Percentiles rank a stretch among this genome's conserved stretches.
These are phyloP conservation scores for Sungouiozyma ichnusensis DNA, from an alignment of 805 yeast genomes.

Conservation along the genomic window DNA sequence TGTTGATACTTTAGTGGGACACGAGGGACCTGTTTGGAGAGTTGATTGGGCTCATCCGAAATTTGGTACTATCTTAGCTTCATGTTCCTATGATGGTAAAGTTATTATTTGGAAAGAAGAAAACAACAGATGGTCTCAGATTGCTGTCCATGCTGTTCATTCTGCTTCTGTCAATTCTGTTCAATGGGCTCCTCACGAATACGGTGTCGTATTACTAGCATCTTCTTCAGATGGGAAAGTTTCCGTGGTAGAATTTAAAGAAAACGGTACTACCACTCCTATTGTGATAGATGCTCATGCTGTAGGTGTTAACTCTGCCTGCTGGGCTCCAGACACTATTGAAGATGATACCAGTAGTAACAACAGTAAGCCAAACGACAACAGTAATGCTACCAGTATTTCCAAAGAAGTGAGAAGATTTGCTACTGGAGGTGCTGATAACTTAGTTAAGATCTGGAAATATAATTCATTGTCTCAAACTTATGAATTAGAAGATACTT, in stretches of 20 bases:
- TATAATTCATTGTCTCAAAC: slow-evolving; percentile 44
- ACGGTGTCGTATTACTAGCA: slow-evolving; percentile 83
- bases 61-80: slow-evolving; percentile 88
- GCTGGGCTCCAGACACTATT: slow-evolving; percentile 70
- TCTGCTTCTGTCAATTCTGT: slow-evolving; percentile 92
- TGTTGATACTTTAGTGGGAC: slow-evolving; percentile 79
- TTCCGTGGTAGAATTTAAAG: slow-evolving; percentile 82
- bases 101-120: slow-evolving; percentile 94
- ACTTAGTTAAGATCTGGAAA: slow-evolving; percentile 85
- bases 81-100: slow-evolving; percentile 91
- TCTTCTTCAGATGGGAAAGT: slow-evolving; percentile 90
- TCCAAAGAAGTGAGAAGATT: slow-evolving; percentile 52
- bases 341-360: slow-evolving; percentile 22
- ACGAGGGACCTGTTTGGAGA: slow-evolving; percentile 99
- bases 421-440: slow-evolving; percentile 93
- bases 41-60: slow-evolving; percentile 98
- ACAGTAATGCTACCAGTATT: not conserved
- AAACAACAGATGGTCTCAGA: slow-evolving; percentile 74
- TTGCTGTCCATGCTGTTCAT: slow-evolving; percentile 80
- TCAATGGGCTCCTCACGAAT: slow-evolving; percentile 95
- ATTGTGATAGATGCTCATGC: slow-evolving; percentile 62
- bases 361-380: slow-evolving; percentile 13
- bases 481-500: slow-evolving; percentile 61
- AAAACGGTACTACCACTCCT: slow-evolving; percentile 70
- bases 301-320: slow-evolving; percentile 87